Evolutionary conservation across 1,139 yeast species (phyloP).

Genomic region (Sugiyamaella castrensis): DNA sequence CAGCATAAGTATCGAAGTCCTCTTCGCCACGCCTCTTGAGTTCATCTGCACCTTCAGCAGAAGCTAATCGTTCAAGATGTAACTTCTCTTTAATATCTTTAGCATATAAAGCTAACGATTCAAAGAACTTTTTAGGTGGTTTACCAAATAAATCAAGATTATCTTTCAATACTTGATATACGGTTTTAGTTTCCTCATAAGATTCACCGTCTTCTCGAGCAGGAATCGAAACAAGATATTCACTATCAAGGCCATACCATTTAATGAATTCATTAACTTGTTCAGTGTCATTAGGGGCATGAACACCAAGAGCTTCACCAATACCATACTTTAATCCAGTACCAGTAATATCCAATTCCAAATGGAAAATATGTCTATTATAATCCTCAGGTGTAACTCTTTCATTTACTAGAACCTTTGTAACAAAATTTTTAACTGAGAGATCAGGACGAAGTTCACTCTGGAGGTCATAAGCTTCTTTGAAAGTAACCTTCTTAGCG

Average conservation of each 20-base stretch:
- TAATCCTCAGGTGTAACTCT: slow-evolving; percentile 91
- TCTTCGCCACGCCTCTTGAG: slow-evolving; percentile 84
- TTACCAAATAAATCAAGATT: slow-evolving; percentile 88
- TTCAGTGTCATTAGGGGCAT: slow-evolving; percentile 73
- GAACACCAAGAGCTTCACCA: slow-evolving; percentile 96
- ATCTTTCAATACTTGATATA: slow-evolving; percentile 74
- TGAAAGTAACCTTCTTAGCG: slow-evolving; percentile 71
- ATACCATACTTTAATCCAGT: slow-evolving; percentile 89
- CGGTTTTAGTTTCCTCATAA: slow-evolving; percentile 68
- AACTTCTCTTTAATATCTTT: slow-evolving; percentile 64
- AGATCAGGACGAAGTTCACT: slow-evolving; percentile 80
- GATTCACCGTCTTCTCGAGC: slow-evolving; percentile 59
- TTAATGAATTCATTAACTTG: slow-evolving; percentile 67
- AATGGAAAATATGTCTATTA: slow-evolving; percentile 93
- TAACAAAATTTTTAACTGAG: slow-evolving; percentile 80
- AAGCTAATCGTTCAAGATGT: slow-evolving; percentile 58
- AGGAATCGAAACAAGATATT: slow-evolving; percentile 66
- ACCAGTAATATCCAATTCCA: slow-evolving; percentile 87
- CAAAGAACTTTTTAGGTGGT: slow-evolving; percentile 94
- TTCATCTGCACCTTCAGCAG: slow-evolving; percentile 81
- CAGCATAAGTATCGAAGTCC: slow-evolving; percentile 77
- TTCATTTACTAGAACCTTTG: slow-evolving; percentile 86
- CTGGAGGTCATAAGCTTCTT: slow-evolving; percentile 66
- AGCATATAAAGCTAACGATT: slow-evolving; percentile 71
- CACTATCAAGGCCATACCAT: slow-evolving; percentile 68